Evolutionary conservation across 202 grass and related monocot species (phyloP), one percentile per base, ranked within the genome.

Genomic region (Miscanthus sacchariflorus): DNA sequence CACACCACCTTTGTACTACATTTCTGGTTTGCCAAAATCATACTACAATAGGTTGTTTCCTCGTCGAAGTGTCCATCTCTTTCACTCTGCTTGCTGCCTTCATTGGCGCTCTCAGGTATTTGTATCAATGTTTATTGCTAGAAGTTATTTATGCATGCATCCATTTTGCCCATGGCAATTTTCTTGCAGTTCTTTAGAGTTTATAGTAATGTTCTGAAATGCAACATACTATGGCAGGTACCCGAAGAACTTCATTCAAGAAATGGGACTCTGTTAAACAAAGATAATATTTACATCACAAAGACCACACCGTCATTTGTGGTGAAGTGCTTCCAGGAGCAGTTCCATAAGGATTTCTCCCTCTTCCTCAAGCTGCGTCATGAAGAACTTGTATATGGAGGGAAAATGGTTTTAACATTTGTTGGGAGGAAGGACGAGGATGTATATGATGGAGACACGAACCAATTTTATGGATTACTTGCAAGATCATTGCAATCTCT

Each of bases 11-110:
- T 65, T 64, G 0, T 83, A 70, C 63, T 83, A 83, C n/a, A 23
- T 90, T 30, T 72, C 17, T 5, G 85, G 88, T 11, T 21, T 85
- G 24, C 85, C 88, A 7, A 30, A 70, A 15, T 93, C 91, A 2
- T 87, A 81, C 12, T 93, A 90, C 65, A 56, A 5, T 0, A 90
- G 69, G 59, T 63, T 93, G 23, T 87, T 90, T 9, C 91, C 87
- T 49, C 5, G 45, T 0, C 23, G 59, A 56, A 81, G 56, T 27
- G 87, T 90, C 10, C 91, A 93, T 25, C 72, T 89, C 46, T 86
- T 92, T 44, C 79, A 92, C 70, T 92, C 90, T 0, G 74, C 69
- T 21, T 64, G 7, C 9, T 80, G 68, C 17, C 87, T 92, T 46
- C 68, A 83, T 5, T 89, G 80, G 84, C 80, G 35, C 7, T 92